Evolutionary conservation across 345 rosid genomes (phyloP).

Genomic region (Citrus cavaleriei): DNA sequence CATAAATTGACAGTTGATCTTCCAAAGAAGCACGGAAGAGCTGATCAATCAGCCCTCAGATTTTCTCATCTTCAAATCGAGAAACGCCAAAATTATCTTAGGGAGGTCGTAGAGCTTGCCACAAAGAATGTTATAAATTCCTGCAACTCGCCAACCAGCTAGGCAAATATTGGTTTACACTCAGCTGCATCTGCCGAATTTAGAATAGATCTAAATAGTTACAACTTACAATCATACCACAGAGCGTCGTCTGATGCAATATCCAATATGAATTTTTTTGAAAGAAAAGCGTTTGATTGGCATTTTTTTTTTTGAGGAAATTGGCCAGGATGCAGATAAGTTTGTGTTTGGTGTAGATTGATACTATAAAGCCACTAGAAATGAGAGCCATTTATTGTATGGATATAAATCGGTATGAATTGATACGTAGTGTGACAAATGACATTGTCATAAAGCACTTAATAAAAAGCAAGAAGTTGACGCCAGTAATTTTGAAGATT

Average conservation of each 20-base stretch:
- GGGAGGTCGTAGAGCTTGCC: conserved; percentile 38
- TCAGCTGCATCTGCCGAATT: conserved; percentile 32
- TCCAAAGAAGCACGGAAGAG: conserved; percentile 43
- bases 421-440: conserved; percentile 26
- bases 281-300: too few relatives aligned
- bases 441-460: conserved; percentile 26
- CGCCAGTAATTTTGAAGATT: conserved; percentile 28
- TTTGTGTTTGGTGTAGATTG: conserved; percentile 25
- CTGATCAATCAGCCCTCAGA: conserved; percentile 39
- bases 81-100: conserved; percentile 35
- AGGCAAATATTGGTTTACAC: conserved; percentile 15
- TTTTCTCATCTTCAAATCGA: conserved; percentile 34
- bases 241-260: too few relatives aligned
- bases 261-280: too few relatives aligned
- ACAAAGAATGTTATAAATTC: conserved; percentile 24
- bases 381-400: conserved; percentile 28
- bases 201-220: conserved; percentile 26
- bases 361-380: conserved; percentile 30
- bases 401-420: conserved; percentile 25
- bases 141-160: conserved; percentile 7
- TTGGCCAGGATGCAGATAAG: too few relatives aligned
- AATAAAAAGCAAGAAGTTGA: conserved; percentile 34
- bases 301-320: too few relatives aligned
- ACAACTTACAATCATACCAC: too few relatives aligned
- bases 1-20: conserved; percentile 40